phyloP scores from a whole-genome alignment of 768 basidiomycete species.

The Suillus discolor region DNA sequence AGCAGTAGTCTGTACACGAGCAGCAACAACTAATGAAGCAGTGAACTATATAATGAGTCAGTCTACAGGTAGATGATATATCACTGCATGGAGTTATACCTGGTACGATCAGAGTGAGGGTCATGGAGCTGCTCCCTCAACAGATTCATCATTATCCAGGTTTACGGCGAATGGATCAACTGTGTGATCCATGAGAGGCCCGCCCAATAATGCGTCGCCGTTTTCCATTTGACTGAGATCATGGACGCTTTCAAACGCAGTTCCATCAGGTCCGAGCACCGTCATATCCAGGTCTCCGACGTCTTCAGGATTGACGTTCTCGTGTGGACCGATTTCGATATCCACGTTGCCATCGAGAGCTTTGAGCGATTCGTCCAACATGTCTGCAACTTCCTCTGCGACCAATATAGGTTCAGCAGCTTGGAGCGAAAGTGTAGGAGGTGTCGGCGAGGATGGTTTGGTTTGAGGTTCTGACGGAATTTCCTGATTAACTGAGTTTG shows the following conservation, averaged over 20 bases:
- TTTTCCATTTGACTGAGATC: slow-evolving; percentile 60
- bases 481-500: slow-evolving; percentile 36
- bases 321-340: slow-evolving; percentile 42
- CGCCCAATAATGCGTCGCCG: slow-evolving; percentile 58
- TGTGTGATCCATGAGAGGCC: slow-evolving; percentile 57
- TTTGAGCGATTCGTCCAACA: slow-evolving; percentile 58
- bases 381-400: slow-evolving; percentile 41
- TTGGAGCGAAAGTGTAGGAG: slow-evolving; percentile 59
- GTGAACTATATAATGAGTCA: background rate
- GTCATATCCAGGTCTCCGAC: slow-evolving; percentile 64
- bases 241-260: slow-evolving; percentile 53
- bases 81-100: background rate
- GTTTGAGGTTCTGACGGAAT: slow-evolving; percentile 52
- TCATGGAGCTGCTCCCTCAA: background rate
- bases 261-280: slow-evolving; percentile 64
- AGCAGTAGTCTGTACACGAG: background rate
- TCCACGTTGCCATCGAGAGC: slow-evolving; percentile 51
- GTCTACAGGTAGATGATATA: background rate
- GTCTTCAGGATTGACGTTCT: slow-evolving; percentile 29
- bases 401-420: slow-evolving; percentile 47
- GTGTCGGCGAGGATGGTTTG: slow-evolving; percentile 69
- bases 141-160: background rate
- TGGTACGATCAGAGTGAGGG: background rate
- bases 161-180: slow-evolving; percentile 58
- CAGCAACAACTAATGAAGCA: background rate